Evolutionary conservation across 2,329 filamentous ascomycete species (phyloP).

Genomic region (Lasiodiplodia gonubiensis): DNA sequence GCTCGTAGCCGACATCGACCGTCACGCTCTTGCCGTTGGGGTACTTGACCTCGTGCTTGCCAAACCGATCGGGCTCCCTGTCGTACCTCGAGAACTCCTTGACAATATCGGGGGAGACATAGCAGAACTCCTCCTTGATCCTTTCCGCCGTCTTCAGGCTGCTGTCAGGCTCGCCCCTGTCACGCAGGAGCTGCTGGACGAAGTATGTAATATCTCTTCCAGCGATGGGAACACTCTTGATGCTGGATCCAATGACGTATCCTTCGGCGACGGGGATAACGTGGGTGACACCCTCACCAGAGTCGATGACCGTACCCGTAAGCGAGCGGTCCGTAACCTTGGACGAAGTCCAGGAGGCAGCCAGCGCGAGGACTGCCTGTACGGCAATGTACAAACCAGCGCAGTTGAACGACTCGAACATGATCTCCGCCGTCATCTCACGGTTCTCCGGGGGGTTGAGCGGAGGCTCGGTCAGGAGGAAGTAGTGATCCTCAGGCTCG

Average conservation of each 20-base stretch:
- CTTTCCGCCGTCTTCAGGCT: slow-evolving; percentile 96
- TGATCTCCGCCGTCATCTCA: slow-evolving; percentile 98
- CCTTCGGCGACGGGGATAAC: slow-evolving; percentile 98
- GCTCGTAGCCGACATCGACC: slow-evolving; percentile 96
- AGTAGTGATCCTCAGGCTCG: slow-evolving; percentile 98
- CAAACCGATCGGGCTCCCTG: slow-evolving; percentile 84
- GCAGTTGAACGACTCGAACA: slow-evolving; percentile 99
- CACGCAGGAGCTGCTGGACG: slow-evolving; percentile 92
- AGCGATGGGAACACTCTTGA: slow-evolving; percentile 98
- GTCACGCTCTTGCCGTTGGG: slow-evolving; percentile 82
- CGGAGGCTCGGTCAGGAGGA: slow-evolving; percentile 96
- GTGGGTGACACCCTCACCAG: slow-evolving; percentile 97
- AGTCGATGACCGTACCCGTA: slow-evolving; percentile 97
- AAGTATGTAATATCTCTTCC: slow-evolving; percentile 99
- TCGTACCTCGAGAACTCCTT: slow-evolving; percentile 98
- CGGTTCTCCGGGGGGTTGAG: slow-evolving; percentile 98
- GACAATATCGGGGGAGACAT: slow-evolving; percentile 97
- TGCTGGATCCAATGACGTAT: slow-evolving; percentile 98
- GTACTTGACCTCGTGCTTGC: slow-evolving; percentile 85
- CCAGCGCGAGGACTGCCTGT: slow-evolving; percentile 93
- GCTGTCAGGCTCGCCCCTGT: slow-evolving; percentile 95
- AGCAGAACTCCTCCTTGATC: slow-evolving; percentile 99
- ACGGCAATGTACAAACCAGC: slow-evolving; percentile 98
- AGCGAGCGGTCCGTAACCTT: slow-evolving; percentile 96
- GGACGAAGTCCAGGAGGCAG: slow-evolving; percentile 97